A percentile compares a stretch with the other conserved stretches of the same genome.
Evolutionary conservation across 768 basidiomycete species (phyloP).

Genomic region (Paxillus ammoniavirescens): DNA sequence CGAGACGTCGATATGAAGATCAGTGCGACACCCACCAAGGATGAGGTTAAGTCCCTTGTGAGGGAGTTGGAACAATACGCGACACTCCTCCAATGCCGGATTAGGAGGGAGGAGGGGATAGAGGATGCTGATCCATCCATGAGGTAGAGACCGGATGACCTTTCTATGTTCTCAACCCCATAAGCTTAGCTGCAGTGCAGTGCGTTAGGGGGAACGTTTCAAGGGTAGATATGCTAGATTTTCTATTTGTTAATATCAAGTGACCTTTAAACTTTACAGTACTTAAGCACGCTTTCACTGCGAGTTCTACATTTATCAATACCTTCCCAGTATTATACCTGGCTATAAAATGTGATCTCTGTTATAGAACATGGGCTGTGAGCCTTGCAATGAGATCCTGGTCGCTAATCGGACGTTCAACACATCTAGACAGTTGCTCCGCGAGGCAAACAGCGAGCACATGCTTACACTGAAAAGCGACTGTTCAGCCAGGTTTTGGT

Average conservation of each 20-base stretch:
- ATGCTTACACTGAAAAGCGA: constrained; percentile 70
- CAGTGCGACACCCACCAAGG: constrained; percentile 19
- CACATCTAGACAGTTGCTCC: constrained; percentile 46
- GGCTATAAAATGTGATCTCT: not conserved
- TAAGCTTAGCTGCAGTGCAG: constrained; percentile 4
- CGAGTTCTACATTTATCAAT: constrained; percentile 15
- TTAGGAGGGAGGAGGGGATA: constrained; percentile 31
- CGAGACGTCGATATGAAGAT: constrained; percentile 2
- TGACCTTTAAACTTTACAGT: constrained; percentile 9
- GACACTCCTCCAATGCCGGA: constrained; percentile 57
- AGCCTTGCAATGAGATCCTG: constrained; percentile 46
- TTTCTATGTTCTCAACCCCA: not conserved
- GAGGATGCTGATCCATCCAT: constrained; percentile 2
- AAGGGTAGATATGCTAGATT: constrained; percentile 16
- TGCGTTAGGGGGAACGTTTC: constrained; percentile 4
- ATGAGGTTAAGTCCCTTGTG: constrained; percentile 46
- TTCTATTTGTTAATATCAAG: constrained; percentile 23
- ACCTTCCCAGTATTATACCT: constrained; percentile 1
- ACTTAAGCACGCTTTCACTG: constrained; percentile 2
- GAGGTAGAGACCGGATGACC: constrained; percentile 5
- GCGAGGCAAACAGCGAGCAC: constrained; percentile 66
- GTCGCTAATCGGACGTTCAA: constrained; percentile 45
- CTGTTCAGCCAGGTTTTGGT: not conserved
- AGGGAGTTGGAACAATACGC: constrained; percentile 59
- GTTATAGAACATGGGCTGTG: constrained; percentile 13